Conservation (phyloP, 2,329 filamentous ascomycete genomes). For the Hymenoscyphus repandus region DNA sequence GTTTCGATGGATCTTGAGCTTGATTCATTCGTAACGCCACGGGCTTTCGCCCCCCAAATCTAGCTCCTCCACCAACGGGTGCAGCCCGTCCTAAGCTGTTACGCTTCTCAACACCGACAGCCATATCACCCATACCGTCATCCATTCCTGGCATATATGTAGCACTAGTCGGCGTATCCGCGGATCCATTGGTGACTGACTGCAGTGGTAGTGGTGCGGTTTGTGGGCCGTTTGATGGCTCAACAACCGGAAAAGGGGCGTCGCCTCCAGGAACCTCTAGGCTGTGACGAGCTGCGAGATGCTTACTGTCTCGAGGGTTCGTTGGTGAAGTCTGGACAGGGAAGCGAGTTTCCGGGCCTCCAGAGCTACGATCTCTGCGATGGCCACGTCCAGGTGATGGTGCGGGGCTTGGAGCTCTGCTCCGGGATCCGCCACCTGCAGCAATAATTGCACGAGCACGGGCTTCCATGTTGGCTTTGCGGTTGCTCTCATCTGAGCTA, state of each 20-base stretch:
- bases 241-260: conserved; percentile 14
- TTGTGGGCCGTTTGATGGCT: conserved; percentile 14
- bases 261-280: conserved; percentile 65
- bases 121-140: conserved; percentile 17
- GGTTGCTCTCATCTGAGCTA: conserved; percentile 92
- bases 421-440: conserved; percentile 48
- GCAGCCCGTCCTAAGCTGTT: conserved; percentile 56
- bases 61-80: conserved; percentile 40
- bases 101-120: conserved; percentile 49
- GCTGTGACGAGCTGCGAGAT: conserved; percentile 49
- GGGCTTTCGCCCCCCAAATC: conserved; percentile 36
- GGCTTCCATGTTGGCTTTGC: conserved; percentile 90
- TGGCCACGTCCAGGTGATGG: conserved; percentile 54
- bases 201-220: conserved; percentile 8
- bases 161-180: conserved; percentile 25
- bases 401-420: conserved; percentile 69
- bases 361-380: conserved; percentile 74
- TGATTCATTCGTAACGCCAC: conserved; percentile 31
- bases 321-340: conserved; percentile 68
- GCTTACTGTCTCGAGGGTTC: conserved; percentile 33
- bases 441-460: conserved; percentile 74
- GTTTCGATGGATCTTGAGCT: conserved; percentile 24
- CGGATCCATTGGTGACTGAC: conserved; percentile 7
- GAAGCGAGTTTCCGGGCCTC: conserved; percentile 72
- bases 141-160: conserved; percentile 27